phyloP scores from a whole-genome alignment of 2,329 filamentous ascomycete species.

The Apiospora saccharicola region DNA sequence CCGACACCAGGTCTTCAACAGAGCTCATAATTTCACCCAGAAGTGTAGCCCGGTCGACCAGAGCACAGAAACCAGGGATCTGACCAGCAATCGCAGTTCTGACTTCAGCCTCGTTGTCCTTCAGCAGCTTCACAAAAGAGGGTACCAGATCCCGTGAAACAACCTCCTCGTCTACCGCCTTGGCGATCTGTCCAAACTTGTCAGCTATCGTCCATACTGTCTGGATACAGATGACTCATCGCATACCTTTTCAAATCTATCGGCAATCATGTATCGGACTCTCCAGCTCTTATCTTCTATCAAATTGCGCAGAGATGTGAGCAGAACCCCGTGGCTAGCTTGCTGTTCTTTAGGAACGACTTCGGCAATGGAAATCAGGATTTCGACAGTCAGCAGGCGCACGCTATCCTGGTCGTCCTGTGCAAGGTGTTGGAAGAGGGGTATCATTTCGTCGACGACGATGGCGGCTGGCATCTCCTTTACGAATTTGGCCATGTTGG shows the following conservation, averaged over 20 bases:
- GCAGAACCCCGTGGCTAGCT: constrained; percentile 89
- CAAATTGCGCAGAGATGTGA: constrained; percentile 88
- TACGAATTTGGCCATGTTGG: constrained; percentile 95
- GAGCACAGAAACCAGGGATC: constrained; percentile 93
- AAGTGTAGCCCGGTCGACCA: constrained; percentile 86
- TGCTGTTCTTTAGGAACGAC: constrained; percentile 98
- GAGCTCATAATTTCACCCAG: constrained; percentile 97
- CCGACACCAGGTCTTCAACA: constrained; percentile 94
- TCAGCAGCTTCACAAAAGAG: constrained; percentile 95
- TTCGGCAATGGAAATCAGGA: constrained; percentile 95
- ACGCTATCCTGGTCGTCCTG: constrained; percentile 98
- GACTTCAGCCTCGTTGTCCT: constrained; percentile 97
- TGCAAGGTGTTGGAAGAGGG: constrained; percentile 95
- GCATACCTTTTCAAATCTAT: constrained; percentile 92
- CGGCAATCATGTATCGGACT: constrained; percentile 98
- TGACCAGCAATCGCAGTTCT: constrained; percentile 96
- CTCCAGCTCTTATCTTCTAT: constrained; percentile 99
- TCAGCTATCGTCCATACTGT: constrained; percentile 29
- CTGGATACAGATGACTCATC: background rate
- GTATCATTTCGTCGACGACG: constrained; percentile 98
- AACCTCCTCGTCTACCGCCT: constrained; percentile 97
- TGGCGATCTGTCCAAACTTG: constrained; percentile 75
- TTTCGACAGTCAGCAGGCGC: constrained; percentile 91
- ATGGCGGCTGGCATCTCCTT: constrained; percentile 93
- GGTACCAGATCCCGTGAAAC: constrained; percentile 93